These are phyloP conservation scores for Cucurbita maxima DNA, from an alignment of 306 rosid genomes.

Conservation along the genomic window DNA sequence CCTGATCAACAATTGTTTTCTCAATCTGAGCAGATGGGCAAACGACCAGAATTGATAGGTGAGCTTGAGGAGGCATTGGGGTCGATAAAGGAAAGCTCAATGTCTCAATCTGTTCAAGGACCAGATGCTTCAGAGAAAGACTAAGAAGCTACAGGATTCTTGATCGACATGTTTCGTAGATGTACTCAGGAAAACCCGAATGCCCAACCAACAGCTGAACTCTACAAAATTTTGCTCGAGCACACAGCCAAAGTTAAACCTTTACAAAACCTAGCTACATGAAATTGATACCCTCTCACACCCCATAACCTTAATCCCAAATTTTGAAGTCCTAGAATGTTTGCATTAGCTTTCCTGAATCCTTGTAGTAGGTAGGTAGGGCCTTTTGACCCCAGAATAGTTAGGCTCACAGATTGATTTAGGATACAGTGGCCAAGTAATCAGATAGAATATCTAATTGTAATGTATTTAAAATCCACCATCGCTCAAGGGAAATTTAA, in stretches of 20 bases:
- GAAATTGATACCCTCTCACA: not conserved
- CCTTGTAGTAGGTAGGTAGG: not conserved
- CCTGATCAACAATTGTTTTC: not conserved
- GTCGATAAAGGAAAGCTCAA: slow-evolving; percentile 30
- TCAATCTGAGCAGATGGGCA: slow-evolving; percentile 31
- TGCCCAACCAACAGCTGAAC: slow-evolving; percentile 62
- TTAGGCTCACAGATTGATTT: slow-evolving; percentile 4
- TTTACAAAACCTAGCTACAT: slow-evolving; percentile 18
- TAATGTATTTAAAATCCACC: not conserved
- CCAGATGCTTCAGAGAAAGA: slow-evolving; percentile 28
- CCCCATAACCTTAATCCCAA: slow-evolving; percentile 2
- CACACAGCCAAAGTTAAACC: slow-evolving; percentile 16
- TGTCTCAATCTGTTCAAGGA: slow-evolving; percentile 43
- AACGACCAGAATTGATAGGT: slow-evolving; percentile 50
- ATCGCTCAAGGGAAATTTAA: not conserved
- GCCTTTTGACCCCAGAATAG: not conserved
- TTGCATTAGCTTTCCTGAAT: not conserved
- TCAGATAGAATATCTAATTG: not conserved
- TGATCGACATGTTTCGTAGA: slow-evolving; percentile 51
- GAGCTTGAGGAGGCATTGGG: slow-evolving; percentile 41
- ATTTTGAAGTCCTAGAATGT: slow-evolving; percentile 16
- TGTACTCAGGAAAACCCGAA: slow-evolving; percentile 57
- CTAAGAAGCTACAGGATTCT: slow-evolving; percentile 27
- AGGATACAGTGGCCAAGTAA: not conserved
- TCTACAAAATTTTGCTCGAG: slow-evolving; percentile 36